A percentile compares a stretch with the other conserved stretches of the same genome.
Evolutionary conservation across 2,329 filamentous ascomycete species (phyloP).

Genomic region (Helotiales sp.): DNA sequence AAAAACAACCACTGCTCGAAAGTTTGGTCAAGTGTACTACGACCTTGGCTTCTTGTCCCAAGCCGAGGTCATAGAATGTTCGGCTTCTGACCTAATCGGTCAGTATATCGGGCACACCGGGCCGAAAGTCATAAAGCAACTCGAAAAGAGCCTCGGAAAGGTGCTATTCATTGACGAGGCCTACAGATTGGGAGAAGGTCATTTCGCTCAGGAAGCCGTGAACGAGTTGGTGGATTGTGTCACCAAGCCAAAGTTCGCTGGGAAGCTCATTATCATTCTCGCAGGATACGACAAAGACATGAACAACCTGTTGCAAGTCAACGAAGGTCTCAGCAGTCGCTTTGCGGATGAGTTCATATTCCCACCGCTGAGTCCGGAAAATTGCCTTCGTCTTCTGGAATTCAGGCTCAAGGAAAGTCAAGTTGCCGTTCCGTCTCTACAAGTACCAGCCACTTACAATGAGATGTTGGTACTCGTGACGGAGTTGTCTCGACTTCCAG

Average conservation of each 20-base stretch:
- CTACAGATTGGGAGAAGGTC: conserved; percentile 49
- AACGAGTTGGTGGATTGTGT: conserved; percentile 62
- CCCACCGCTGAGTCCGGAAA: neutral
- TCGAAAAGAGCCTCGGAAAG: conserved; percentile 53
- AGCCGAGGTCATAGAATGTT: conserved; percentile 60
- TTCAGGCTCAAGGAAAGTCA: neutral
- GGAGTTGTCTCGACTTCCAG: conserved; percentile 28
- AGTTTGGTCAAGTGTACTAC: conserved; percentile 75
- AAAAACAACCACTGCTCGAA: conserved; percentile 70
- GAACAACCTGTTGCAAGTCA: conserved; percentile 49
- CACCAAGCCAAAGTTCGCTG: conserved; percentile 44
- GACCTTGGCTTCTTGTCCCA: conserved; percentile 66
- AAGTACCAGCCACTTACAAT: neutral
- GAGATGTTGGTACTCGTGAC: neutral
- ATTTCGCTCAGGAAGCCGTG: conserved; percentile 62
- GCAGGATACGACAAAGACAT: conserved; percentile 58
- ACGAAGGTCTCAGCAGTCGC: conserved; percentile 52
- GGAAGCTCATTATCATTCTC: conserved; percentile 52
- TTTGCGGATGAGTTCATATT: conserved; percentile 47
- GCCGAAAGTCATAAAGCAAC: conserved; percentile 57
- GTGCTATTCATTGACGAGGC: conserved; percentile 58
- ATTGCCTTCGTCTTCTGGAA: conserved; percentile 18
- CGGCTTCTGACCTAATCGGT: conserved; percentile 65
- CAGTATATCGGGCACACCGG: conserved; percentile 68
- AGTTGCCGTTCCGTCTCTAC: neutral